Conservation (phyloP, 2,329 filamentous ascomycete genomes). For the Pseudogymnoascus sp. region DNA sequence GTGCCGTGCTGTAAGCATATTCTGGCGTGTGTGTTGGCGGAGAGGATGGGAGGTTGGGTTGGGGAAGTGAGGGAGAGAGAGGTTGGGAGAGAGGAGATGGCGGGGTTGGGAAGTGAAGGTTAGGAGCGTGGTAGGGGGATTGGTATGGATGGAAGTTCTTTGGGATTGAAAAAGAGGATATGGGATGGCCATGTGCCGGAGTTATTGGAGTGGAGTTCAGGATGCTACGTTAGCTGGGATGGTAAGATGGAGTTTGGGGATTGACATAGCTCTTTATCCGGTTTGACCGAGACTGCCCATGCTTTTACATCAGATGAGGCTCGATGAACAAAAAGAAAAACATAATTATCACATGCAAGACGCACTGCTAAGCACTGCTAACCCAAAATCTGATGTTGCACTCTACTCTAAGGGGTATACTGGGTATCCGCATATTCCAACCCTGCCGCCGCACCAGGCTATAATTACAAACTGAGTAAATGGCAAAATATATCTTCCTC, state of each 20-base stretch:
- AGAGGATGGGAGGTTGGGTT: slow-evolving; percentile 57
- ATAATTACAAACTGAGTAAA: slow-evolving; percentile 8
- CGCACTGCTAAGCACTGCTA: neutral
- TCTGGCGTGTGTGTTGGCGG: slow-evolving; percentile 70
- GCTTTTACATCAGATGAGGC: neutral
- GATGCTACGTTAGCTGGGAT: neutral
- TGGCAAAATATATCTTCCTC: slow-evolving; percentile 2
- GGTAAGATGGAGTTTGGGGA: neutral
- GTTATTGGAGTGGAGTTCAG: neutral
- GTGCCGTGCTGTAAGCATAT: slow-evolving; percentile 77
- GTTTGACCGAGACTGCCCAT: neutral
- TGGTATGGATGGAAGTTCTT: slow-evolving; percentile 1
- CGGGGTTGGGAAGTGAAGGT: slow-evolving; percentile 48
- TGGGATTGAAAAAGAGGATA: neutral
- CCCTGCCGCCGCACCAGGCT: neutral
- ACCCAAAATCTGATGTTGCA: neutral
- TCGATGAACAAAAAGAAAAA: neutral
- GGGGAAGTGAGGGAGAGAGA: slow-evolving; percentile 46
- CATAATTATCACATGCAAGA: neutral
- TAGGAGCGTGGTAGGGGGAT: slow-evolving; percentile 5
- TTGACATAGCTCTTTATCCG: neutral
- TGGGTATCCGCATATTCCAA: slow-evolving; percentile 5
- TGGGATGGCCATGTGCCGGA: neutral
- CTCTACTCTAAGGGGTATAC: slow-evolving; percentile 5
- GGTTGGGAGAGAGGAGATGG: slow-evolving; percentile 60